Conservation (phyloP, 2,329 filamentous ascomycete genomes). For the Penicillium sp. region DNA sequence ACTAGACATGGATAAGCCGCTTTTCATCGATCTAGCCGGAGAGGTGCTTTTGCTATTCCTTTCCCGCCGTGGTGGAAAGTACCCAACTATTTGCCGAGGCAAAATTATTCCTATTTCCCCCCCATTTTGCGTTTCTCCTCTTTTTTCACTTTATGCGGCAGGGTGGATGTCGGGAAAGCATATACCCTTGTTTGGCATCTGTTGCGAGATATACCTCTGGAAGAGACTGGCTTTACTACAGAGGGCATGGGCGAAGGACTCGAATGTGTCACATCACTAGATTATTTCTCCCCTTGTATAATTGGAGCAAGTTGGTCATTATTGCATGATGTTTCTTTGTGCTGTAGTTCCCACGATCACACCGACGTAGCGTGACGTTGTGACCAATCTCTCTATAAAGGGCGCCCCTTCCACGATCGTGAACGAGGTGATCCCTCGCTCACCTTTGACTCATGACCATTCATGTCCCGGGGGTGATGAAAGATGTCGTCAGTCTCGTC, state of each 20-base stretch:
- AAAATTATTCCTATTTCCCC: not conserved
- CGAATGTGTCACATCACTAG: constrained; percentile 18
- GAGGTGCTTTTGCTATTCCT: not conserved
- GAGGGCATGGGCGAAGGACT: constrained; percentile 8
- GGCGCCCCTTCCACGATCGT: constrained; percentile 2
- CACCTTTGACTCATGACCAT: constrained; percentile 23
- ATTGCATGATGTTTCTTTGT: constrained; percentile 28
- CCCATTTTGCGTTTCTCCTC: not conserved
- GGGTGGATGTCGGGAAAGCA: constrained; percentile 20
- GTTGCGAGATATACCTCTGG: constrained; percentile 15
- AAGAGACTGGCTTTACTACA: constrained; percentile 8
- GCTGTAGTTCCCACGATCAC: constrained; percentile 24
- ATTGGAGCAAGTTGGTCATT: constrained; percentile 25
- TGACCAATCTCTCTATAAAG: constrained; percentile 21
- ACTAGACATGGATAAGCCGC: not conserved
- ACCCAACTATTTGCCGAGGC: not conserved
- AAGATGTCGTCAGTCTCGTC: constrained; percentile 35
- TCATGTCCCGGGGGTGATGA: constrained; percentile 28
- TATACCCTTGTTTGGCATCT: constrained; percentile 24
- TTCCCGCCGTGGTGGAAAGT: no score
- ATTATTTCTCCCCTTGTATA: constrained; percentile 20
- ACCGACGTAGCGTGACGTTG: constrained; percentile 32
- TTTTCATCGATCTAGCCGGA: not conserved
- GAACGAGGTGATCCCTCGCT: constrained; percentile 10
- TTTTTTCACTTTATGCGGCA: constrained; percentile 4